phyloP scores from a whole-genome alignment of 345 rosid genomes.

The Rubroshorea leprosula region DNA sequence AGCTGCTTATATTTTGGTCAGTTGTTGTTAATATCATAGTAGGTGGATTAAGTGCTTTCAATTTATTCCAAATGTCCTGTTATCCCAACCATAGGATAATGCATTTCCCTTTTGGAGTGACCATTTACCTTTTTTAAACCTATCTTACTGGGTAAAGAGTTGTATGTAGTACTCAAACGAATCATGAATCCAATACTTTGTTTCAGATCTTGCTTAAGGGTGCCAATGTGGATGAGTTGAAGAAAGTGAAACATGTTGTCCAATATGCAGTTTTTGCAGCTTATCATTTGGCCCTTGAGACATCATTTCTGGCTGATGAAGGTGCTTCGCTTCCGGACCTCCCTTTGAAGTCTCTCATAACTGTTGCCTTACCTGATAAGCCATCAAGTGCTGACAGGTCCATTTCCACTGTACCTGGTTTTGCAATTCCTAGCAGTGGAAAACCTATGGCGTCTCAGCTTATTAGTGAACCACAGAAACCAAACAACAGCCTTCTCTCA shows the following conservation, averaged over 20 bases:
- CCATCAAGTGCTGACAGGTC: slow-evolving; percentile 67
- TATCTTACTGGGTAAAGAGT: slow-evolving; percentile 4
- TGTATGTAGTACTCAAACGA: slow-evolving; percentile 4
- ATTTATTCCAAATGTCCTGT: not conserved
- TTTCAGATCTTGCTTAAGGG: slow-evolving; percentile 89
- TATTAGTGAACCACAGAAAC: slow-evolving; percentile 36
- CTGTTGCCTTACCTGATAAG: slow-evolving; percentile 84
- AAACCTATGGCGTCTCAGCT: slow-evolving; percentile 37
- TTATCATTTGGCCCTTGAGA: slow-evolving; percentile 95
- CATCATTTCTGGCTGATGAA: slow-evolving; percentile 95
- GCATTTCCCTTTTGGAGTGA: not conserved
- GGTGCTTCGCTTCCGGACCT: slow-evolving; percentile 94
- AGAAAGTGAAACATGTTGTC: slow-evolving; percentile 92
- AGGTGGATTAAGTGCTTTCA: slow-evolving; percentile 2
- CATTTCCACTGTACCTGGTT: slow-evolving; percentile 87
- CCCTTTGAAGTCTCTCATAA: slow-evolving; percentile 74
- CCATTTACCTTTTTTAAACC: not conserved
- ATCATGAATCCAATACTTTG: slow-evolving; percentile 11
- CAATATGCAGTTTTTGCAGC: slow-evolving; percentile 99
- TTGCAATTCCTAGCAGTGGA: slow-evolving; percentile 33
- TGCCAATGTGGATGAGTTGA: slow-evolving; percentile 82
- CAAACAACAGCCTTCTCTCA: slow-evolving; percentile 19
- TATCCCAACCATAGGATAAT: not conserved
- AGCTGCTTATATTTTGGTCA: slow-evolving; percentile 12
- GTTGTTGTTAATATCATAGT: not conserved